Percentiles rank a stretch among this genome's conserved stretches.
phyloP scores from a whole-genome alignment of 1,284 basidiomycete species.

The Amylostereum areolatum region DNA sequence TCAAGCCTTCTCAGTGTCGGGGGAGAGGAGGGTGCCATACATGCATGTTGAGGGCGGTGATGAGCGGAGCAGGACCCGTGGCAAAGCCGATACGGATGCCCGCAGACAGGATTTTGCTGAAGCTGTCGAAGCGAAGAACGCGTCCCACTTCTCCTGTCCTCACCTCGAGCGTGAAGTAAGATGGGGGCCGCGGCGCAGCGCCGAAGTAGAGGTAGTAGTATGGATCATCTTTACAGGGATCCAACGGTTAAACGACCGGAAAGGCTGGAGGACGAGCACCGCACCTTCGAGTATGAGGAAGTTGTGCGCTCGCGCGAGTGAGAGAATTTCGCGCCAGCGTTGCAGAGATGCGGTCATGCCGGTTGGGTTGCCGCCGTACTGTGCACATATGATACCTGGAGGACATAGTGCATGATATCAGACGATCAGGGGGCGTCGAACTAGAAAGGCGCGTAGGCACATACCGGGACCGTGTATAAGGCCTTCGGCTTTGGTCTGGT shows the following conservation, averaged over 20 bases:
- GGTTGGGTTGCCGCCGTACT: slow-evolving; percentile 84
- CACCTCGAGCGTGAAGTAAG: slow-evolving; percentile 76
- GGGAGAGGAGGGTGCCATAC: slow-evolving; percentile 32
- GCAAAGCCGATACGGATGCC: slow-evolving; percentile 81
- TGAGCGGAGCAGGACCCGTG: slow-evolving; percentile 70
- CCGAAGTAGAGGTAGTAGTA: slow-evolving; percentile 76
- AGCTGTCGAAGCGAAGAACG: slow-evolving; percentile 81
- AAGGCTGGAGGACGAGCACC: too few relatives aligned
- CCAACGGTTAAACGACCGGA: too few relatives aligned
- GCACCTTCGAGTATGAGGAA: slow-evolving; percentile 54
- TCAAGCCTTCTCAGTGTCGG: slow-evolving; percentile 10
- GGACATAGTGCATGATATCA: too few relatives aligned
- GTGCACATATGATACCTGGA: too few relatives aligned
- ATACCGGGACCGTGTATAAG: slow-evolving; percentile 78
- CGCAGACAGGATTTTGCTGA: slow-evolving; percentile 84
- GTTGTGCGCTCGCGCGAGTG: slow-evolving; percentile 69
- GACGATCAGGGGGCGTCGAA: slow-evolving; percentile 1
- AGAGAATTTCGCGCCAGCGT: slow-evolving; percentile 74
- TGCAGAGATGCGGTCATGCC: slow-evolving; percentile 72
- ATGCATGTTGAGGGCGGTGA: slow-evolving; percentile 71
- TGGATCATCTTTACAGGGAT: slow-evolving; percentile 55
- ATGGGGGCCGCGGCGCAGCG: slow-evolving; percentile 54
- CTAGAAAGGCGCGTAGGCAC: slow-evolving; percentile 17
- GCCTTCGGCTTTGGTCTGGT: slow-evolving; percentile 73
- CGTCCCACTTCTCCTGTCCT: slow-evolving; percentile 55